A percentile compares a stretch with the other conserved stretches of the same genome.
phyloP scores from a whole-genome alignment of 2,329 filamentous ascomycete genomes.

The Fusarium sp. region DNA sequence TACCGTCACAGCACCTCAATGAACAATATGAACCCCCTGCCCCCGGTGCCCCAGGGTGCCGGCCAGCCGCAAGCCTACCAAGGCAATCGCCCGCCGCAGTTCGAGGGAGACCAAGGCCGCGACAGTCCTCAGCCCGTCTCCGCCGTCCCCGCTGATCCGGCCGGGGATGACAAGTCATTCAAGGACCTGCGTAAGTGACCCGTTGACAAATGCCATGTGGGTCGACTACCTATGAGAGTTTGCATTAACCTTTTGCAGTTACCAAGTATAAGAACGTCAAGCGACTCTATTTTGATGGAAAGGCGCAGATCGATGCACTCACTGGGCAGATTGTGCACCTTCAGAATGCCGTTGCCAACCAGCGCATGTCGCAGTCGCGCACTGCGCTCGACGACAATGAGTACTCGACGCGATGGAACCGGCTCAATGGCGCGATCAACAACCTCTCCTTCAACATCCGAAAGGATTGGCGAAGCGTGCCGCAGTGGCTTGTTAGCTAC shows the following conservation, averaged over 20 bases:
- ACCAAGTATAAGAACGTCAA: constrained; percentile 99
- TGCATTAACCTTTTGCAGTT: constrained; percentile 63
- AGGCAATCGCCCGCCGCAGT: constrained; percentile 53
- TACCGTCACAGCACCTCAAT: constrained; percentile 63
- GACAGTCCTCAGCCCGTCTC: constrained; percentile 66
- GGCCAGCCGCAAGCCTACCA: constrained; percentile 52
- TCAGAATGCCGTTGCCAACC: constrained; percentile 97
- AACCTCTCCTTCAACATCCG: constrained; percentile 96
- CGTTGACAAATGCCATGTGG: background rate
- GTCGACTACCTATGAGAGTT: background rate
- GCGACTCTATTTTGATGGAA: constrained; percentile 95
- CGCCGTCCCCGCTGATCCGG: constrained; percentile 46
- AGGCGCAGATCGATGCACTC: constrained; percentile 89
- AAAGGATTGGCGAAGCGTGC: constrained; percentile 89
- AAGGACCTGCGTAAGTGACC: constrained; percentile 65
- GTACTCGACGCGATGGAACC: constrained; percentile 88
- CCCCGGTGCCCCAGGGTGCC: constrained; percentile 50
- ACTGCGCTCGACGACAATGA: constrained; percentile 96
- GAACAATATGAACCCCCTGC: constrained; percentile 56
- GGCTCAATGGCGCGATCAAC: constrained; percentile 92
- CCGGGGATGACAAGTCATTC: constrained; percentile 64
- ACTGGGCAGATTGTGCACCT: constrained; percentile 90
- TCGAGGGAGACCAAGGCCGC: constrained; percentile 62
- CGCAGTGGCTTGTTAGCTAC: constrained; percentile 80
- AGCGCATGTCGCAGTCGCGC: constrained; percentile 92